These are phyloP conservation scores for Candida anglica DNA, from an alignment of 805 yeast genomes.

Conservation along the genomic window DNA sequence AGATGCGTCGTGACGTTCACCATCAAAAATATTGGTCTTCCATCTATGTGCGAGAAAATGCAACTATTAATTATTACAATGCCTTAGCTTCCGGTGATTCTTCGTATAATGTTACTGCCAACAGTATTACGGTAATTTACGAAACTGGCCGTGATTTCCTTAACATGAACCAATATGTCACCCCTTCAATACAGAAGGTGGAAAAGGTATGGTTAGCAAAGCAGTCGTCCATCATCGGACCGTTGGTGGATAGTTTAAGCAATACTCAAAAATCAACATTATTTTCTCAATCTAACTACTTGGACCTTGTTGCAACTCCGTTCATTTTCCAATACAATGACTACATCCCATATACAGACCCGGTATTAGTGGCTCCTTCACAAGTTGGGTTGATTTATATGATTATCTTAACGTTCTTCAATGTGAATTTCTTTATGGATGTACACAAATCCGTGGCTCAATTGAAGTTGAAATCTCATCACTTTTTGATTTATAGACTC, in stretches of 20 bases:
- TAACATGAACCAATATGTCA: slow-evolving; percentile 38
- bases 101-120: slow-evolving; percentile 21
- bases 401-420: slow-evolving; percentile 70
- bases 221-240: slow-evolving; percentile 13
- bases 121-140: slow-evolving; percentile 38
- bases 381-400: slow-evolving; percentile 75
- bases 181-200: slow-evolving; percentile 38
- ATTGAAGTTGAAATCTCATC: slow-evolving; percentile 35
- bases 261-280: not conserved
- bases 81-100: slow-evolving; percentile 38
- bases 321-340: slow-evolving; percentile 38
- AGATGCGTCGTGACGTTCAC: slow-evolving; percentile 43
- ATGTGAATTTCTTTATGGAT: slow-evolving; percentile 55
- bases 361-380: slow-evolving; percentile 58
- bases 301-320: slow-evolving; percentile 24
- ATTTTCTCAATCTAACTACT: not conserved
- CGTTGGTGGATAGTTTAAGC: slow-evolving; percentile 15
- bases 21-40: slow-evolving; percentile 63
- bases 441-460: slow-evolving; percentile 49
- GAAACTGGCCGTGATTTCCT: slow-evolving; percentile 64
- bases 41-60: slow-evolving; percentile 47
- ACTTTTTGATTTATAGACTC: slow-evolving; percentile 51
- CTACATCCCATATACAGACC: slow-evolving; percentile 45
- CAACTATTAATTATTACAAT: slow-evolving; percentile 33
- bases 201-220: slow-evolving; percentile 25